phyloP scores from a whole-genome alignment of 2,329 filamentous ascomycete genomes.

The Aspergillus proliferans region DNA sequence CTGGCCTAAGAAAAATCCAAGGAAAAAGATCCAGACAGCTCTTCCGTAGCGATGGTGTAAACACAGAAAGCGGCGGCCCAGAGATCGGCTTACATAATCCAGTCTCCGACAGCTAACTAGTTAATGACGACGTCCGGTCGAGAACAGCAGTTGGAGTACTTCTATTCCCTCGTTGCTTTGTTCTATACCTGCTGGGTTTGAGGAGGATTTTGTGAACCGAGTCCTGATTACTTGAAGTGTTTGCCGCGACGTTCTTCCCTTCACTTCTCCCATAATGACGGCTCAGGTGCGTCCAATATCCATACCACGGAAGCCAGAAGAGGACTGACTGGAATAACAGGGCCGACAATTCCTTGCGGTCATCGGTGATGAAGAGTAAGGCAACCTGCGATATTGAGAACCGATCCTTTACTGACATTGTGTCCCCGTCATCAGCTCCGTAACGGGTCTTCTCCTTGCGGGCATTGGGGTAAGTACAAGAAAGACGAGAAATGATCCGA shows the following conservation, averaged over 20 bases:
- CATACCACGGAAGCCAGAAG: slow-evolving; percentile 37
- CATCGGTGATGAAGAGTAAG: slow-evolving; percentile 81
- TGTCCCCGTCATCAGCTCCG: slow-evolving; percentile 59
- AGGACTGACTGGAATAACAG: slow-evolving; percentile 40
- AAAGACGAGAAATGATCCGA: neutral
- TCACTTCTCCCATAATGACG: slow-evolving; percentile 45
- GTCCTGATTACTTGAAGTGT: neutral
- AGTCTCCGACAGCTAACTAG: neutral
- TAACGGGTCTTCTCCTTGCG: slow-evolving; percentile 89
- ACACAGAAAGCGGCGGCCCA: slow-evolving; percentile 3
- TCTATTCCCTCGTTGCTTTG: neutral
- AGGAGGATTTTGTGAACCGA: neutral
- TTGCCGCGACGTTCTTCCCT: neutral
- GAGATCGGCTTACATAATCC: slow-evolving; percentile 15
- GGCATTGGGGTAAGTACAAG: slow-evolving; percentile 72
- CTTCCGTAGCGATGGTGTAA: slow-evolving; percentile 3
- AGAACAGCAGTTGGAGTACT: neutral
- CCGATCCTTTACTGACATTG: slow-evolving; percentile 9
- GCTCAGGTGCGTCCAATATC: slow-evolving; percentile 49
- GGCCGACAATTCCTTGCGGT: slow-evolving; percentile 95
- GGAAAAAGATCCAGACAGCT: slow-evolving; percentile 4
- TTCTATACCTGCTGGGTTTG: neutral
- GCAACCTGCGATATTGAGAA: neutral
- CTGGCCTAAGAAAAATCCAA: neutral
- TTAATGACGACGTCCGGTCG: slow-evolving; percentile 11